Evolutionary conservation across 2,329 filamentous ascomycete genomes (phyloP), one percentile per base, ranked within the genome.

Genomic region (Fusarium sp.): DNA sequence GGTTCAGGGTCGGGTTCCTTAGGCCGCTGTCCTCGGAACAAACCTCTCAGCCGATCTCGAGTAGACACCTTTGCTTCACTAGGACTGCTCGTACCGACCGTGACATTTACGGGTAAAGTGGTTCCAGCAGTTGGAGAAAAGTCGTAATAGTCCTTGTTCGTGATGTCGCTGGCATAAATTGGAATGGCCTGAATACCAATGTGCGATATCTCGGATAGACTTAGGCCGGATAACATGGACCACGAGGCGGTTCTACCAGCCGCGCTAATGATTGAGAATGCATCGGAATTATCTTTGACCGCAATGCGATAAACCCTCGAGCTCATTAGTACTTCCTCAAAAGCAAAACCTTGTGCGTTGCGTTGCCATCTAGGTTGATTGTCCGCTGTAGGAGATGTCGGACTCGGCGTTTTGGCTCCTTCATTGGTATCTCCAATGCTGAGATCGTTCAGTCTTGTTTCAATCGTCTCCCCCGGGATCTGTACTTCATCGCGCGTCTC

Each of bases 221-320:
- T 65, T 4, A 65, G 37, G 14, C 52, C 62, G 4, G 58, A 62
- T 4, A 65, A 33, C 37, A 54, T 58, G 6, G 57, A 58, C 61
- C 58, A 65, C 9, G 58, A 65, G 6, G 51, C 61, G 2, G 57
- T 57, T 20, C 58, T 62, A 4, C 57, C 42, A n/a, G 61, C 58
- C 20, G 57, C 36, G 18, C 40, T 58, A 18, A 62, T 31, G 15
- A 60, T 36, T 2, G 62, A 62, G 20, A 58, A 50, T 0, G n/a
- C 58, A 48, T 62, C 58, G 4, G 52, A 62, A 17, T 62, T 51
- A 4, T 54, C 20, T 2, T 31, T 63, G 17, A n/a, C n/a, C 4
- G 14, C 35, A n/a, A 54, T 6, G 5, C 45, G 55, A 39, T 63
- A 55, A 5, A 23, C 59, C 21, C 59, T 49, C 5, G 55, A 60